These are phyloP conservation scores for Emergomyces pasteurianus DNA, from an alignment of 2,329 filamentous ascomycete species.

Conservation along the genomic window DNA sequence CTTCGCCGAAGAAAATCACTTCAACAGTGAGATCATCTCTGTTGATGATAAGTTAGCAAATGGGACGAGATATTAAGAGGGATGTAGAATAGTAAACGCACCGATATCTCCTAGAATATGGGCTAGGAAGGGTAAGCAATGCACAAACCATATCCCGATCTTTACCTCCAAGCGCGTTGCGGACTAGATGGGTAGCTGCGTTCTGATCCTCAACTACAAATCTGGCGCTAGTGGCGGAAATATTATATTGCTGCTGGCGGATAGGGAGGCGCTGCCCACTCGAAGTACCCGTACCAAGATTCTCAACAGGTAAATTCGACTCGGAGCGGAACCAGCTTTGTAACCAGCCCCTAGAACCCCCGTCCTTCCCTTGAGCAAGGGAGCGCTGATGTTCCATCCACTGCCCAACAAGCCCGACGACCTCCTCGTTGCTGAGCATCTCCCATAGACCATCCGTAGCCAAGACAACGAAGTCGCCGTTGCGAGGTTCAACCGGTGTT, in stretches of 20 bases:
- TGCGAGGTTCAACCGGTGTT: constrained; percentile 76
- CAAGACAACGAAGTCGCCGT: constrained; percentile 90
- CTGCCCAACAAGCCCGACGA: constrained; percentile 87
- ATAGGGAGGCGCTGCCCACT: constrained; percentile 73
- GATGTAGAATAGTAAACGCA: constrained; percentile 30
- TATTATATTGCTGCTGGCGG: constrained; percentile 81
- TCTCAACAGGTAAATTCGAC: constrained; percentile 63
- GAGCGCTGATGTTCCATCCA: constrained; percentile 73
- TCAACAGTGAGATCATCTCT: constrained; percentile 95
- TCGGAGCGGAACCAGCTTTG: constrained; percentile 53
- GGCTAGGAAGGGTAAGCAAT: constrained; percentile 77
- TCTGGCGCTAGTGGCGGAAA: constrained; percentile 55
- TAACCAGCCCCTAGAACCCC: constrained; percentile 49
- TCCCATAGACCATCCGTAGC: constrained; percentile 97
- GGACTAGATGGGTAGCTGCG: constrained; percentile 84
- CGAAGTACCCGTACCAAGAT: constrained; percentile 33
- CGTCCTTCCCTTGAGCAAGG: constrained; percentile 21
- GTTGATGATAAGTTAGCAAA: constrained; percentile 16
- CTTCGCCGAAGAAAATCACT: constrained; percentile 94
- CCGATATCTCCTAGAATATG: constrained; percentile 85
- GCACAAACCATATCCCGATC: constrained; percentile 91
- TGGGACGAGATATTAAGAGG: not conserved
- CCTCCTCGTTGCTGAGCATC: constrained; percentile 97
- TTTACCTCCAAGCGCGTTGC: constrained; percentile 87
- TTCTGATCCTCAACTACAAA: constrained; percentile 95